Conservation (phyloP, 1,284 basidiomycete species). For the Cutaneotrichosporon dermatis region DNA sequence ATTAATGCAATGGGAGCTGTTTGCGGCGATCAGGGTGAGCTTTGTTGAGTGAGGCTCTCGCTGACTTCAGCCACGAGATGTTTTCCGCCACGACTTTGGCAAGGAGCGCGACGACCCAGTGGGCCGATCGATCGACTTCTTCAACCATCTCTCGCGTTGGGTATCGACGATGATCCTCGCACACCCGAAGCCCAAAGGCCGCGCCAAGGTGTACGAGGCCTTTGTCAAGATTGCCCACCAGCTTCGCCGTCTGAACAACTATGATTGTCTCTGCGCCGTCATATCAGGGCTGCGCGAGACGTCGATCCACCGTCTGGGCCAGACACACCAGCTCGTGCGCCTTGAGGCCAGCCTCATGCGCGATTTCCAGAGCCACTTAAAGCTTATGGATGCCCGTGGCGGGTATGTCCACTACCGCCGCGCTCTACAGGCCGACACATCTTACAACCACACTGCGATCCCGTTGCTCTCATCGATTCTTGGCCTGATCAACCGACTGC, state of each 20-base stretch:
- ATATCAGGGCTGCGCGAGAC: constrained; percentile 46
- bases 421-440: constrained; percentile 38
- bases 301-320: constrained; percentile 40
- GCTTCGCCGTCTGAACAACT: constrained; percentile 48
- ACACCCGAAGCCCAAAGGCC: constrained; percentile 42
- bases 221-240: constrained; percentile 44
- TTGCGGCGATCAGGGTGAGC: constrained; percentile 31
- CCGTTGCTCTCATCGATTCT: constrained; percentile 41
- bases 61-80: constrained; percentile 32
- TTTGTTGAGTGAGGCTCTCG: background rate
- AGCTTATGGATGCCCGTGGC: constrained; percentile 43
- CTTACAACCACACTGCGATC: constrained; percentile 39
- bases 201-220: constrained; percentile 44
- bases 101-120: constrained; percentile 43
- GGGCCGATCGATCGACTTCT: constrained; percentile 40
- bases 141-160: constrained; percentile 48
- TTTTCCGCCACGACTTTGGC: constrained; percentile 46
- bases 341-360: constrained; percentile 23
- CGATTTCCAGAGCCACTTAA: constrained; percentile 40
- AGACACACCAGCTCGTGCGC: constrained; percentile 37
- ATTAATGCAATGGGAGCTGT: constrained; percentile 45
- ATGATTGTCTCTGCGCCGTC: constrained; percentile 45
- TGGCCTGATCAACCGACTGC: constrained; percentile 33
- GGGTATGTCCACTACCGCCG: constrained; percentile 41
- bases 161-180: constrained; percentile 47